phyloP scores from a whole-genome alignment of 257 asterid species.

The Capsicum baccatum region DNA sequence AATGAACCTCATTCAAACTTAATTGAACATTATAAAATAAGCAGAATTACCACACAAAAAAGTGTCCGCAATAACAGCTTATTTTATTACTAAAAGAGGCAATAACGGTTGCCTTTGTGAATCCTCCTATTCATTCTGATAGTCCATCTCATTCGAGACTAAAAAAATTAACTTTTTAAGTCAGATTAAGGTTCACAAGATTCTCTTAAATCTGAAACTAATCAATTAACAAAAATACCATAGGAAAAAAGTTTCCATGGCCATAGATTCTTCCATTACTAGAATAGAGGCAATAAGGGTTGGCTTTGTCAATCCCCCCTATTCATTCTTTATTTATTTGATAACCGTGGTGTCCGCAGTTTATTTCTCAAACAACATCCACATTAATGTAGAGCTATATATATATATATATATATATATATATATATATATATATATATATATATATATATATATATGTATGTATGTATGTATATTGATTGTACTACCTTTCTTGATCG shows the following conservation, averaged over 20 bases:
- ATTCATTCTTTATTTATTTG: no score
- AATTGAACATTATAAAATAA: neutral
- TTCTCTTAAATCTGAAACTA: neutral
- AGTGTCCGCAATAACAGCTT: neutral
- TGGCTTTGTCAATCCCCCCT: neutral
- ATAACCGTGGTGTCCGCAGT: no score
- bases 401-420: no score
- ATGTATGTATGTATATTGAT: neutral
- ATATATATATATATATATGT: no score
- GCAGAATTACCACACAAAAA: neutral
- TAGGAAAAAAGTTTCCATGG: neutral
- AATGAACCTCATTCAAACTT: constrained; percentile 4
- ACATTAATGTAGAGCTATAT: no score
- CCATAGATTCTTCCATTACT: neutral
- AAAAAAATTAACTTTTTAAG: neutral
- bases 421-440: no score
- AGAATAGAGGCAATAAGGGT: neutral
- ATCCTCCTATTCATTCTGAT: neutral
- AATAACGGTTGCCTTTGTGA: neutral
- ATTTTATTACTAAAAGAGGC: neutral
- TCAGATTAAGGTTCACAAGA: neutral
- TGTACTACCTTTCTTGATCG: no score
- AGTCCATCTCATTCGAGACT: neutral
- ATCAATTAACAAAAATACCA: neutral
- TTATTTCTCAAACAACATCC: no score